phyloP scores from a whole-genome alignment of 768 basidiomycete genomes.

The Tricholoma hemisulphureum region DNA sequence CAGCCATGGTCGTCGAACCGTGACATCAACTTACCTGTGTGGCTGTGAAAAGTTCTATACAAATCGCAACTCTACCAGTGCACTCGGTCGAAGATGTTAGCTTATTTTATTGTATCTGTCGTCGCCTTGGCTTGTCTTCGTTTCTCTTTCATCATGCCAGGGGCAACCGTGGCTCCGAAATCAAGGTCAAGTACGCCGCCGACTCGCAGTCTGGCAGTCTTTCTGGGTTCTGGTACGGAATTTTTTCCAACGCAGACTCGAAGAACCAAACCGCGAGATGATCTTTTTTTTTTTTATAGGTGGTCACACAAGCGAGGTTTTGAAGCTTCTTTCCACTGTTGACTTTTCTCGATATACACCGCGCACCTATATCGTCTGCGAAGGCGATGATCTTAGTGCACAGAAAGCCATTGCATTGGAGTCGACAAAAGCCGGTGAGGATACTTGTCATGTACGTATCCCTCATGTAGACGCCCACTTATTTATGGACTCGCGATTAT shows the following conservation, averaged over 20 bases:
- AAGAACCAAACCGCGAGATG: constrained; percentile 2
- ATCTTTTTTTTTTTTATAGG: constrained; percentile 47
- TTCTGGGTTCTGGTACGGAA: constrained; percentile 84
- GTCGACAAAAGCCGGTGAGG: constrained; percentile 26
- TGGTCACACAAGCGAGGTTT: constrained; percentile 89
- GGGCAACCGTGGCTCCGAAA: not conserved
- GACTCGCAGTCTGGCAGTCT: constrained; percentile 64
- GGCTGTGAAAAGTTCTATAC: not conserved
- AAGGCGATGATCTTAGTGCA: constrained; percentile 78
- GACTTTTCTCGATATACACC: constrained; percentile 74
- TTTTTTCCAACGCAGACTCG: too few species aligned
- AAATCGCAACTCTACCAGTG: not conserved
- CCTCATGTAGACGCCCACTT: not conserved
- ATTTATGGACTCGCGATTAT: not conserved
- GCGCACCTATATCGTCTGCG: constrained; percentile 77
- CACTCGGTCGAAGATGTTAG: constrained; percentile 7
- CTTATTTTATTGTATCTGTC: constrained; percentile 7
- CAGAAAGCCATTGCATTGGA: constrained; percentile 72
- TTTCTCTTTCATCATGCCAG: constrained; percentile 31
- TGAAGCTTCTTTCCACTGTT: constrained; percentile 68
- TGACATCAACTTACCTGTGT: not conserved
- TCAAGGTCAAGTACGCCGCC: constrained; percentile 4
- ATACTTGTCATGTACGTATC: constrained; percentile 8
- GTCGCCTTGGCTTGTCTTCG: constrained; percentile 19
- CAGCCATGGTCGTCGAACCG: constrained; percentile 15